Conservation (phyloP, 2,329 filamentous ascomycete genomes). For the Aspergillus intermedius region DNA sequence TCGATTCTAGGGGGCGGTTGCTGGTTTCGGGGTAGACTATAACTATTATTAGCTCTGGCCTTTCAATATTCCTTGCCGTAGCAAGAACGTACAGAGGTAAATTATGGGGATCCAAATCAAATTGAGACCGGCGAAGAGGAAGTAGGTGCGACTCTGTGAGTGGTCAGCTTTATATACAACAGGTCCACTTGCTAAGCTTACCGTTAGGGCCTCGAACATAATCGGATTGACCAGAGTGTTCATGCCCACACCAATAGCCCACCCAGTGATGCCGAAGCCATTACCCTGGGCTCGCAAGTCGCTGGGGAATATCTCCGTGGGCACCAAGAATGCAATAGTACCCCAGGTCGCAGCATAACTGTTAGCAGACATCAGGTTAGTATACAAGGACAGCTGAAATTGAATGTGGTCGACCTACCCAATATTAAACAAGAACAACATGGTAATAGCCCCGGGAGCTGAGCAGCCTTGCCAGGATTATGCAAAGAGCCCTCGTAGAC, state of each 20-base stretch:
- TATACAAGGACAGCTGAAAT: neutral
- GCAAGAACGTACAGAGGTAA: conserved; percentile 28
- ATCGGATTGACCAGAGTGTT: conserved; percentile 48
- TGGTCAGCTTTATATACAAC: too few species aligned
- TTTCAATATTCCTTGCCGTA: too few species aligned
- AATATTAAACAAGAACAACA: conserved; percentile 41
- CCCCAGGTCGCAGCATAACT: conserved; percentile 47
- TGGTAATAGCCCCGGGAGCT: conserved; percentile 41
- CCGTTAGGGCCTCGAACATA: conserved; percentile 42
- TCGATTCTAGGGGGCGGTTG: conserved; percentile 46
- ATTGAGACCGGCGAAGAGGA: conserved; percentile 49
- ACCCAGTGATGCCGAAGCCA: conserved; percentile 53
- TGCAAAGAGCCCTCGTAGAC: conserved; percentile 38
- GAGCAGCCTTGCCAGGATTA: conserved; percentile 27
- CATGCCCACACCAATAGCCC: conserved; percentile 53
- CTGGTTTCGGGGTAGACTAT: conserved; percentile 48
- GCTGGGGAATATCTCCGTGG: conserved; percentile 54
- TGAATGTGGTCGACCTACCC: conserved; percentile 7
- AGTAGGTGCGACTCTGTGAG: conserved; percentile 40
- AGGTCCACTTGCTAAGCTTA: too few species aligned
- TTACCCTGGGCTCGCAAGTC: conserved; percentile 55
- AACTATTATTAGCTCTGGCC: too few species aligned
- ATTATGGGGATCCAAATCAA: conserved; percentile 47
- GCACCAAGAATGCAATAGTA: conserved; percentile 46
- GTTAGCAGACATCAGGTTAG: neutral